phyloP scores from a whole-genome alignment of 2,329 filamentous ascomycete species.

The Monosporascus sp. region DNA sequence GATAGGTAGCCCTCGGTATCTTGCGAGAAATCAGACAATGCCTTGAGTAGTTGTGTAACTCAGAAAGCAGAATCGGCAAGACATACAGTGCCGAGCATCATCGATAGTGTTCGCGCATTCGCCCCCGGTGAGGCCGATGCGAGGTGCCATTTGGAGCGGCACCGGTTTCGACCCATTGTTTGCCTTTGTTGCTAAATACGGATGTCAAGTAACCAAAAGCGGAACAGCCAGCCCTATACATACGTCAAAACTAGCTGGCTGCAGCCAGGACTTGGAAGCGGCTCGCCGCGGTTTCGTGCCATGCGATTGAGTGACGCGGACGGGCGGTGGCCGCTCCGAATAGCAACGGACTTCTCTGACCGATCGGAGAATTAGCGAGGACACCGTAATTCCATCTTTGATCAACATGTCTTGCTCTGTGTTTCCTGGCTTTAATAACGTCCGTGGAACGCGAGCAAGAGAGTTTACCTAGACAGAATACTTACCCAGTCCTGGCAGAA shows the following conservation, averaged over 20 bases:
- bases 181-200: background rate
- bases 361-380: background rate
- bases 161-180: background rate
- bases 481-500: too few relatives aligned
- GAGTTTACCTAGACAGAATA: too few relatives aligned
- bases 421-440: background rate
- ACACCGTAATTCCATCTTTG: background rate
- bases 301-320: background rate
- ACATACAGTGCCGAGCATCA: background rate
- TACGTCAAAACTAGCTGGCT: background rate
- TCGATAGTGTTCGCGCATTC: background rate
- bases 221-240: background rate
- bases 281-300: background rate
- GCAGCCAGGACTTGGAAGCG: background rate
- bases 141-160: background rate
- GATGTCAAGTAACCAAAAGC: background rate
- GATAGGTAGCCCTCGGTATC: background rate
- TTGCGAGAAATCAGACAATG: background rate
- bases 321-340: background rate
- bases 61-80: too few relatives aligned
- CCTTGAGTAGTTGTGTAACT: too few relatives aligned
- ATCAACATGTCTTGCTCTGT: background rate
- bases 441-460: background rate
- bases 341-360: background rate
- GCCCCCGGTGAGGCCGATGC: background rate